phyloP scores from a whole-genome alignment of 2,329 filamentous ascomycete species.

The Diaporthe citrichinensis region DNA sequence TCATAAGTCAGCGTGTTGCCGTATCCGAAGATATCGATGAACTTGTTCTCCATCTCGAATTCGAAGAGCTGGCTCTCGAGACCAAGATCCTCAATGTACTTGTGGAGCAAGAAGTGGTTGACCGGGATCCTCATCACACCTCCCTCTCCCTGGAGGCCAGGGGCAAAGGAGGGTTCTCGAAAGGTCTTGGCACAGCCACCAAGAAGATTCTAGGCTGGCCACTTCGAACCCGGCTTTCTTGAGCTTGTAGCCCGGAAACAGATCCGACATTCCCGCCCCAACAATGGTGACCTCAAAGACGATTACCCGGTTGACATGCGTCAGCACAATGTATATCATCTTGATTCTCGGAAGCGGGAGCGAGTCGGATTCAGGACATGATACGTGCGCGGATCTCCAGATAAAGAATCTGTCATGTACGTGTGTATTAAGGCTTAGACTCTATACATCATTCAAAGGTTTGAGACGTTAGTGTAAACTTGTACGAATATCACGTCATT shows the following conservation, averaged over 20 bases:
- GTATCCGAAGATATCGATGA: background rate
- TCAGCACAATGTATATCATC: background rate
- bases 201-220: background rate
- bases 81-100: background rate
- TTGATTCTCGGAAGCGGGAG: background rate
- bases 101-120: background rate
- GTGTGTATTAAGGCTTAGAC: background rate
- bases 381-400: background rate
- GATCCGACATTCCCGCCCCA: background rate
- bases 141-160: background rate
- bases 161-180: background rate
- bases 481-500: background rate
- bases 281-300: background rate
- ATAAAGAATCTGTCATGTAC: background rate
- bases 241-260: background rate
- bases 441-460: background rate
- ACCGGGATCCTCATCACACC: background rate
- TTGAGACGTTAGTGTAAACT: no score
- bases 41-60: slow-evolving; percentile 2
- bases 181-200: background rate
- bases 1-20: no score
- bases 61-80: background rate
- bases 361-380: background rate
- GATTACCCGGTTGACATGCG: background rate
- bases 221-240: background rate